Evolutionary conservation across 2,329 filamentous ascomycete species (phyloP), one percentile per base, ranked within the genome.

Genomic region (Alternaria metachromatica): DNA sequence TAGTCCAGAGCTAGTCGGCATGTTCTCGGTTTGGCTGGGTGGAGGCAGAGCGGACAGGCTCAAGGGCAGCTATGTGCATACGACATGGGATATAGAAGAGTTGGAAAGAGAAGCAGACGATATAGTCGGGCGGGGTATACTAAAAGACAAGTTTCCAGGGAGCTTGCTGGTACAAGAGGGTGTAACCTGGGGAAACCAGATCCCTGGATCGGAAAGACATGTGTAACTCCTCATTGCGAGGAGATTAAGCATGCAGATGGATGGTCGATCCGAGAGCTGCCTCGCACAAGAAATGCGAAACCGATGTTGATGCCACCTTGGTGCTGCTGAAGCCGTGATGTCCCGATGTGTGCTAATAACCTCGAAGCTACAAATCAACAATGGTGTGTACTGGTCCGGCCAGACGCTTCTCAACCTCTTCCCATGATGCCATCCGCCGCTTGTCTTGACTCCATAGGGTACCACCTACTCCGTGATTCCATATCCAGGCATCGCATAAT

Each of bases 401-500:
- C 20, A 67, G 25, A 10, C 60, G 63, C 12, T 50, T 54, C 28
- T 71, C 53, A n/a, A 72, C 41, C 15, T 70, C 70, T 8, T 28
- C 49, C 72, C 70, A 72, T 18, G 64, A 63, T 11, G 51, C 46
- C 75, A 76, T 76, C 21, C 67, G 65, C 30, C 72, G 70, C 57
- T 69, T 69, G 5, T 66, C 62, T 10, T 58, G 26, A 20, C n/a
- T 56, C 68, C 71, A 77, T 10, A 77, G 58, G 10, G 69, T 69
- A 2, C 72, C 75, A 10, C 58, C 21, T 9, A 75, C 66, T 6
- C 65, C 75, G 48, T 71, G 62, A 6, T 48, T 58, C 75, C 75
- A 76, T 1, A 77, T 71, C 70, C 69, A 76, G 13, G 53, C 49
- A 23, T 75, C 70, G 43, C 73, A 73, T 10, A 77, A 51, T 1